phyloP scores from a whole-genome alignment of 2,329 filamentous ascomycete genomes.

The Monilinia fructigena region DNA sequence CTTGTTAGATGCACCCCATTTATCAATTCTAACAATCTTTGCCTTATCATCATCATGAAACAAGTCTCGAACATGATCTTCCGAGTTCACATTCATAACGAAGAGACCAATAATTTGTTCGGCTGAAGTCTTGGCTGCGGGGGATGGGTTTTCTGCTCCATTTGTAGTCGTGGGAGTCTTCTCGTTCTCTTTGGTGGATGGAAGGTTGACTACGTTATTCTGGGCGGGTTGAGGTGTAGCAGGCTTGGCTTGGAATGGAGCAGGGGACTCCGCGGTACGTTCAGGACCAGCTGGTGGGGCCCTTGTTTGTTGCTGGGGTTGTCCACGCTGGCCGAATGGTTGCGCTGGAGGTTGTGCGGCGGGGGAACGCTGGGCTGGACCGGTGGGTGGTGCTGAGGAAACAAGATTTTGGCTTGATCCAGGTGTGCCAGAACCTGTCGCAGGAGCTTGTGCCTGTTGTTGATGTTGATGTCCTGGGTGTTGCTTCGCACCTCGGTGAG shows the following conservation, averaged over 20 bases:
- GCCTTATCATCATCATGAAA: conserved; percentile 79
- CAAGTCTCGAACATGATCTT: conserved; percentile 78
- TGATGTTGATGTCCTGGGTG: conserved; percentile 44
- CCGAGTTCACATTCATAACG: conserved; percentile 79
- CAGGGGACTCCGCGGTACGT: conserved; percentile 38
- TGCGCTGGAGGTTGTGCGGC: conserved; percentile 33
- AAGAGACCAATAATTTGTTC: conserved; percentile 82
- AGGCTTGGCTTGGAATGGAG: conserved; percentile 44
- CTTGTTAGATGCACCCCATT: conserved; percentile 75
- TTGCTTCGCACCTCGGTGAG: conserved; percentile 86
- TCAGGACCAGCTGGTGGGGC: conserved; percentile 36
- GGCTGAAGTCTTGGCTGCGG: conserved; percentile 58
- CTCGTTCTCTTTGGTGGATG: conserved; percentile 54
- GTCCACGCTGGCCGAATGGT: conserved; percentile 35
- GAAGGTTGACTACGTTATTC: conserved; percentile 39
- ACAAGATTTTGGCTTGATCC: conserved; percentile 39
- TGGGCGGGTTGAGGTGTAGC: conserved; percentile 47
- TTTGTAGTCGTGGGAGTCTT: conserved; percentile 49
- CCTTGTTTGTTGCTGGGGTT: conserved; percentile 38
- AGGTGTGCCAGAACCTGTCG: conserved; percentile 41
- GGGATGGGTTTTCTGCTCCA: conserved; percentile 52
- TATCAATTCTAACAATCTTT: conserved; percentile 78
- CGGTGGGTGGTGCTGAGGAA: conserved; percentile 37
- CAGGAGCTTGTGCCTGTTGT: conserved; percentile 35
- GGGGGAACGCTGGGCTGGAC: conserved; percentile 37